phyloP scores from a whole-genome alignment of 352 stramenopile species.

The Globisporangium camurandrum region DNA sequence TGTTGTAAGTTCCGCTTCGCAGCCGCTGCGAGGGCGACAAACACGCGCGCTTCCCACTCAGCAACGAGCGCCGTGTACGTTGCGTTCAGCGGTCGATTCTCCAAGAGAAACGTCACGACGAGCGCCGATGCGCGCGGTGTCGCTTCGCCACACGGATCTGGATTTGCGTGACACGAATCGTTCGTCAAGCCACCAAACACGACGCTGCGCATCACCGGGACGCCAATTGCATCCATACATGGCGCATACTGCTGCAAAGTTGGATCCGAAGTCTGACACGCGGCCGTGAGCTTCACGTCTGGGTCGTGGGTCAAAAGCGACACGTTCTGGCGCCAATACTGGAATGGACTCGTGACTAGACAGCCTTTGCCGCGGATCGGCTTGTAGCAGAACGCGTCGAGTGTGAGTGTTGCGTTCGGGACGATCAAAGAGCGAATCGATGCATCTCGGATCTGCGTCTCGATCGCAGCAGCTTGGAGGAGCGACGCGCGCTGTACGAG shows the following conservation, averaged over 20 bases:
- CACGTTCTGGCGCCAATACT: constrained; percentile 66
- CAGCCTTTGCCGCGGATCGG: constrained; percentile 75
- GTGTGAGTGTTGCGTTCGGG: constrained; percentile 23
- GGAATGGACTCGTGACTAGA: constrained; percentile 74
- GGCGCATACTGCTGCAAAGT: constrained; percentile 41
- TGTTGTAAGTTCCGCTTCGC: neutral
- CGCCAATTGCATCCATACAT: constrained; percentile 87
- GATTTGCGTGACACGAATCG: constrained; percentile 65
- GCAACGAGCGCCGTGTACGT: constrained; percentile 70
- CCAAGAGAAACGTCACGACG: constrained; percentile 85
- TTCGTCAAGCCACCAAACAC: constrained; percentile 73
- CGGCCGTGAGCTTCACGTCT: constrained; percentile 82
- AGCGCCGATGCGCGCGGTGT: constrained; percentile 70
- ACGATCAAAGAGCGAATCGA: constrained; percentile 18
- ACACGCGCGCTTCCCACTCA: constrained; percentile 77
- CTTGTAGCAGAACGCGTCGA: constrained; percentile 76
- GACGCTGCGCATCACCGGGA: constrained; percentile 84
- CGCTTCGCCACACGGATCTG: constrained; percentile 75
- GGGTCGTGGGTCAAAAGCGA: constrained; percentile 55
- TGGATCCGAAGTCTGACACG: constrained; percentile 73
- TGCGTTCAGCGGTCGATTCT: constrained; percentile 63
- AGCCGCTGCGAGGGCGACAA: constrained; percentile 34
- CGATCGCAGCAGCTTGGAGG: constrained; percentile 48
- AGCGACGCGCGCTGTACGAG: constrained; percentile 58
- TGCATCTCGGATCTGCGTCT: constrained; percentile 43